A percentile compares a stretch with the other conserved stretches of the same genome.
phyloP scores from a whole-genome alignment of 2,329 filamentous ascomycete species.

The Monosporascus sp. region DNA sequence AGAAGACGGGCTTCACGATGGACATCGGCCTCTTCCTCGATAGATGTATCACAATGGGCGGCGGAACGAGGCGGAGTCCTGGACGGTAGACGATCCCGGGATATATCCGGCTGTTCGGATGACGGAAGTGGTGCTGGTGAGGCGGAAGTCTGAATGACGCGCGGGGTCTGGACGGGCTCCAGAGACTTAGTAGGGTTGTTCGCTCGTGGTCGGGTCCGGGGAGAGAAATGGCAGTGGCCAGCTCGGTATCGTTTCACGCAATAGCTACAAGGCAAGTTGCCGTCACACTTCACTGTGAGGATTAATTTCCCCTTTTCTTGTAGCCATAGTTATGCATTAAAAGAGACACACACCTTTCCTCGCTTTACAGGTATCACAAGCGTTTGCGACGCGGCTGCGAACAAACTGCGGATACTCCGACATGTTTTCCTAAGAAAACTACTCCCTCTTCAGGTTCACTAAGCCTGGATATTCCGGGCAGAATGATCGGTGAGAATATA shows the following conservation, averaged over 20 bases:
- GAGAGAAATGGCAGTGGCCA: constrained; percentile 43
- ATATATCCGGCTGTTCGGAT: not conserved
- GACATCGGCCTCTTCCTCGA: constrained; percentile 50
- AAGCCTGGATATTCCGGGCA: not conserved
- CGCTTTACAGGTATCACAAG: constrained; percentile 50
- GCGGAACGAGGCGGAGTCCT: constrained; percentile 5
- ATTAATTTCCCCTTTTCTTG: not conserved
- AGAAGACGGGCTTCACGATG: constrained; percentile 48
- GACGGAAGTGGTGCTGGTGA: constrained; percentile 1
- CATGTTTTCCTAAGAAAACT: not conserved
- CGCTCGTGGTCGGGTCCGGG: constrained; percentile 34
- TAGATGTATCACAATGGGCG: constrained; percentile 16
- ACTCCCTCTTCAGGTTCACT: not conserved
- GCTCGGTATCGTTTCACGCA: constrained; percentile 40
- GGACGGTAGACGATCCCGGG: not conserved
- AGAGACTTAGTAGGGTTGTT: constrained; percentile 14
- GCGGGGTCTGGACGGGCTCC: constrained; percentile 7
- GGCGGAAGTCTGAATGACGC: constrained; percentile 1
- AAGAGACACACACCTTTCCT: constrained; percentile 34
- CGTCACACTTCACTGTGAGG: constrained; percentile 47
- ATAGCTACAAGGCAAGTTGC: constrained; percentile 46
- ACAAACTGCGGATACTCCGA: constrained; percentile 9
- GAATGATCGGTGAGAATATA: not conserved
- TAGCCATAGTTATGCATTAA: not conserved
- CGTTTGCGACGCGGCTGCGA: constrained; percentile 43